Conservation (phyloP, 2,329 filamentous ascomycete genomes). For the Fusarium clavum region DNA sequence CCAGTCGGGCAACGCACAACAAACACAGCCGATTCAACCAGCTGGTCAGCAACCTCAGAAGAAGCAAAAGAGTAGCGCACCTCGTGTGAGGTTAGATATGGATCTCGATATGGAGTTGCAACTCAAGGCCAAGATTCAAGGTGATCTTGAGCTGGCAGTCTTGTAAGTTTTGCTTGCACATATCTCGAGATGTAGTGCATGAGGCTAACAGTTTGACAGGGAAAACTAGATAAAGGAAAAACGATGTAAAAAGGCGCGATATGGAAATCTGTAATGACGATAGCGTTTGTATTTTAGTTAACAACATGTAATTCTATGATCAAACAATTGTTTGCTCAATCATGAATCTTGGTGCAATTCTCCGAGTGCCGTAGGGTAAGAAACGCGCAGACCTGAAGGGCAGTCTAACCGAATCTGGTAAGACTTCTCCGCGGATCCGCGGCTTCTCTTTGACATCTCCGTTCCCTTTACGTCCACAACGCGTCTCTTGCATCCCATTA, state of each 20-base stretch:
- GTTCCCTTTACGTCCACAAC: neutral
- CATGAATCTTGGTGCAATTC: too few species aligned
- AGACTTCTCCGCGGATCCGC: conserved; percentile 1
- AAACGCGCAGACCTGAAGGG: too few species aligned
- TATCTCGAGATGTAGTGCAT: too few species aligned
- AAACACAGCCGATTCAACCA: neutral
- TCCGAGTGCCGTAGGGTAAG: too few species aligned
- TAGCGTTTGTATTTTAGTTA: neutral
- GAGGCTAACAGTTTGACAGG: neutral
- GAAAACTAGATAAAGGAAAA: neutral
- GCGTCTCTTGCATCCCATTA: neutral
- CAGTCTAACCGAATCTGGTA: neutral
- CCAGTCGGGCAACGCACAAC: neutral
- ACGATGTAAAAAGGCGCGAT: rapidly evolving
- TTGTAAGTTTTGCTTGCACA: neutral
- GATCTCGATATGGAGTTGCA: conserved; percentile 27
- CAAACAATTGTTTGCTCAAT: too few species aligned
- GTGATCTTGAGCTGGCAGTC: conserved; percentile 20
- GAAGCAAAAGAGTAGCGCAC: conserved; percentile 25
- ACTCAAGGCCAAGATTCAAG: conserved; percentile 30
- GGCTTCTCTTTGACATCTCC: neutral
- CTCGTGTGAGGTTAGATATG: conserved; percentile 27
- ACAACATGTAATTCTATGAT: too few species aligned
- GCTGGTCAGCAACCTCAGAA: neutral
- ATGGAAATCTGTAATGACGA: neutral